Percentiles rank a stretch among this genome's conserved stretches.
Conservation (phyloP, 2,329 filamentous ascomycete genomes). For the Colletotrichum gigasporum region DNA sequence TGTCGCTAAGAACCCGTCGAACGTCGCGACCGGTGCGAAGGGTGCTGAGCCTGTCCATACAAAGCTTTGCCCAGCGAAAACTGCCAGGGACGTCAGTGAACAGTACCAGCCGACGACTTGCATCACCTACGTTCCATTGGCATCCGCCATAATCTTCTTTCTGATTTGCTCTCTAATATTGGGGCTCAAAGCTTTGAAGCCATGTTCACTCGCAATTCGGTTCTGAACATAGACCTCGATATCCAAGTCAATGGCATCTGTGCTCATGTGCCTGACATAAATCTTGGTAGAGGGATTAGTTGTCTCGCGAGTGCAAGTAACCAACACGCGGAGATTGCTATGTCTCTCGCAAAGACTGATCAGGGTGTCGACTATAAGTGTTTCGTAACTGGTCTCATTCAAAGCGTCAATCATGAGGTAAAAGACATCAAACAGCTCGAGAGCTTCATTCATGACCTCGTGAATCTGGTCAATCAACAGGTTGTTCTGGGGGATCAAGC, state of each 20-base stretch:
- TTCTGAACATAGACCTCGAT: slow-evolving; percentile 36
- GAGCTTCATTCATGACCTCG: slow-evolving; percentile 23
- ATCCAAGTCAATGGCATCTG: slow-evolving; percentile 33
- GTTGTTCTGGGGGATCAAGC: slow-evolving; percentile 35
- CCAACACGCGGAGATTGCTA: slow-evolving; percentile 32
- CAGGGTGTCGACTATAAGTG: slow-evolving; percentile 30
- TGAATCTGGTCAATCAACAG: slow-evolving; percentile 29
- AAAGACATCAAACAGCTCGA: slow-evolving; percentile 26
- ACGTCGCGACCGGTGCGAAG: slow-evolving; percentile 36
- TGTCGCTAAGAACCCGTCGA: slow-evolving; percentile 31
- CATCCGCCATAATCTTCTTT: slow-evolving; percentile 31
- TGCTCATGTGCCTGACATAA: slow-evolving; percentile 32
- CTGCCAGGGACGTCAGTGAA: slow-evolving; percentile 19
- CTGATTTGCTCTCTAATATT: slow-evolving; percentile 36
- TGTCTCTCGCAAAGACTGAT: slow-evolving; percentile 31
- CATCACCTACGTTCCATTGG: slow-evolving; percentile 37
- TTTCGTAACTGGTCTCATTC: slow-evolving; percentile 34
- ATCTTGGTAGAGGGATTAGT: slow-evolving; percentile 1
- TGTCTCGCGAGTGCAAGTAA: slow-evolving; percentile 35
- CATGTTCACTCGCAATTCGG: slow-evolving; percentile 31
- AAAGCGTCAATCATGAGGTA: slow-evolving; percentile 37
- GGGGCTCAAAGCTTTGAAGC: slow-evolving; percentile 32
- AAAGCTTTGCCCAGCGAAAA: slow-evolving; percentile 42
- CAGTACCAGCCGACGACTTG: not conserved
- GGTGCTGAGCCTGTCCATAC: slow-evolving; percentile 37